Conservation (phyloP, 1,284 basidiomycete genomes). For the Leccinum pallidistipes region DNA sequence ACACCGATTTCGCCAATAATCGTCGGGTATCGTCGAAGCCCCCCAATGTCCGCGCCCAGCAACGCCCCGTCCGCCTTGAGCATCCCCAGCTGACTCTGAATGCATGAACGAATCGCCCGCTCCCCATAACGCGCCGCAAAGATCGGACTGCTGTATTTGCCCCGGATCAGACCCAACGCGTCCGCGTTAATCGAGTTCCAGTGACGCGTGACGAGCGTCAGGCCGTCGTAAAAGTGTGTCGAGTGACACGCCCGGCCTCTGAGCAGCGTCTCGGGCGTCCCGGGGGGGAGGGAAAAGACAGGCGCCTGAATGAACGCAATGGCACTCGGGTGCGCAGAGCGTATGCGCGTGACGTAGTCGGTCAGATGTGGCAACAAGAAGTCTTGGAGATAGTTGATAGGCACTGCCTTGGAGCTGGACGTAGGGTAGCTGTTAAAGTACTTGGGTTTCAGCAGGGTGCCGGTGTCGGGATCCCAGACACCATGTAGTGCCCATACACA, state of each 20-base stretch:
- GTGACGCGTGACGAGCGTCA: slow-evolving; percentile 80
- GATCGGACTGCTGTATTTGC: slow-evolving; percentile 76
- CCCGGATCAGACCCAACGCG: slow-evolving; percentile 85
- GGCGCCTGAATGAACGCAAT: slow-evolving; percentile 93
- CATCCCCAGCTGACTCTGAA: slow-evolving; percentile 84
- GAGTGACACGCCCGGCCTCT: slow-evolving; percentile 77
- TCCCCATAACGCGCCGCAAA: slow-evolving; percentile 81
- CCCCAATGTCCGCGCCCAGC: slow-evolving; percentile 37
- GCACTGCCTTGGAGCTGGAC: slow-evolving; percentile 26
- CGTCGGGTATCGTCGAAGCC: slow-evolving; percentile 68
- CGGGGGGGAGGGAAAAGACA: slow-evolving; percentile 83
- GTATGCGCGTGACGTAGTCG: slow-evolving; percentile 64
- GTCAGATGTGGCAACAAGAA: slow-evolving; percentile 85
- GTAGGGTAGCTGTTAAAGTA: slow-evolving; percentile 68
- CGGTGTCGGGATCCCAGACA: slow-evolving; percentile 83
- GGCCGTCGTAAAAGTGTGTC: slow-evolving; percentile 94
- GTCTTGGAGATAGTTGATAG: slow-evolving; percentile 73
- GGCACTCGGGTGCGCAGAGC: slow-evolving; percentile 76
- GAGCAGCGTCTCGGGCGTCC: slow-evolving; percentile 58
- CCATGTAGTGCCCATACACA: slow-evolving; percentile 94
- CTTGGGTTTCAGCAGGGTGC: slow-evolving; percentile 68
- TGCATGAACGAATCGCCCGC: slow-evolving; percentile 74
- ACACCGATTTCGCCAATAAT: slow-evolving; percentile 96
- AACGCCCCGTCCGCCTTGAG: slow-evolving; percentile 73
- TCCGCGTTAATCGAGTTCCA: slow-evolving; percentile 99